A percentile compares a stretch with the other conserved stretches of the same genome.
Evolutionary conservation across 495 filamentous ascomycete species (phyloP).

Genomic region (Cercophora sp.): DNA sequence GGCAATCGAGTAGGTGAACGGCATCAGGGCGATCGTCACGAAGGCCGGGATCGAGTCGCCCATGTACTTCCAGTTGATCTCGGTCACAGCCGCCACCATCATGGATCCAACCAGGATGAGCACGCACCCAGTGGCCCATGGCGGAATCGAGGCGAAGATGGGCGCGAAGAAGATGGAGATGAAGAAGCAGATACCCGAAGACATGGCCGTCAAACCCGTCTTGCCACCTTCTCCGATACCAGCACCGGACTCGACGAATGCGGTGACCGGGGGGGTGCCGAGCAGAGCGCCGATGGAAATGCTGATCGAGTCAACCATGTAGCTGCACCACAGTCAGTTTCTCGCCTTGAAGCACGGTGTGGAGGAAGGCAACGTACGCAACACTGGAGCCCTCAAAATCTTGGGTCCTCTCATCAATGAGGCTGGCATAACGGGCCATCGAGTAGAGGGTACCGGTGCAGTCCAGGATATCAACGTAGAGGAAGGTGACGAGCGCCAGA

Average conservation of each 20-base stretch:
- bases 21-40: slow-evolving; percentile 75
- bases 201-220: slow-evolving; percentile 75
- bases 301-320: slow-evolving; percentile 70
- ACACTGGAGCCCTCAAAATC: slow-evolving; percentile 77
- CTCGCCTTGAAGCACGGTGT: not conserved
- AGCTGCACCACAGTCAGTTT: slow-evolving; percentile 26
- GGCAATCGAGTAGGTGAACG: slow-evolving; percentile 78
- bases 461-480: slow-evolving; percentile 82
- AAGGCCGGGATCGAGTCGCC: slow-evolving; percentile 78
- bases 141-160: slow-evolving; percentile 78
- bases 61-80: slow-evolving; percentile 81
- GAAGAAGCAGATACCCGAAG: slow-evolving; percentile 76
- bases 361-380: slow-evolving; percentile 37
- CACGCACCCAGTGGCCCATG: slow-evolving; percentile 80
- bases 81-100: slow-evolving; percentile 68
- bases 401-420: slow-evolving; percentile 66
- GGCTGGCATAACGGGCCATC: slow-evolving; percentile 73
- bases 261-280: slow-evolving; percentile 71
- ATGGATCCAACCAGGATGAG: slow-evolving; percentile 76
- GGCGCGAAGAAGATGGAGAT: slow-evolving; percentile 82
- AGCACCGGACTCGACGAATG: slow-evolving; percentile 78
- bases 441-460: slow-evolving; percentile 75
- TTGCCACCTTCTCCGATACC: slow-evolving; percentile 80
- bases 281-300: slow-evolving; percentile 75
- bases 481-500: slow-evolving; percentile 74